Evolutionary conservation across 75 land plant genomes (phyloP), one percentile per base, ranked within the genome.

Genomic region (Cupressus sempervirens): DNA sequence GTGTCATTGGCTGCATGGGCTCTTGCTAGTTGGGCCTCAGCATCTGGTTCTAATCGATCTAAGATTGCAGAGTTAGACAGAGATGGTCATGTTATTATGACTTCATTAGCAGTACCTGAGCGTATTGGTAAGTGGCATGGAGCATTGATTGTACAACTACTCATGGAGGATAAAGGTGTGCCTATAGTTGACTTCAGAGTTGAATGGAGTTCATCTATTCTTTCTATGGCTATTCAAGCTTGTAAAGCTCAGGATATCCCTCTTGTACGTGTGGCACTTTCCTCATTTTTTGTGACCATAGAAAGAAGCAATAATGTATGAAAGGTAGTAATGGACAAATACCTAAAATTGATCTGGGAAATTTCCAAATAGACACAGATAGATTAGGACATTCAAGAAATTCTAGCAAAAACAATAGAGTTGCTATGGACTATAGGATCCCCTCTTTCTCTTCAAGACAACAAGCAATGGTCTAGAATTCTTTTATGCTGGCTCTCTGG

Each of bases 1-100:
- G 98, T 98, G 14, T 97, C 99, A 45, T 92, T 98, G 88, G 99
- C 99, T 74, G 92, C 99, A 82, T 98, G 99, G 99, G 98, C 99
- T 29, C 84, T 98, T 52, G 99, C 99, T 72, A 98, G 93, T 75
- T 98, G 99, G 99, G 94, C 99, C 40, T 83, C 90, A 89, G 93
- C 97, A 82, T 98, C 99, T 36, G 88, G 89, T 45, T 86, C 85
- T 56, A 98, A 98, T 80, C 90, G 99, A 70, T 79, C 84, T 41
- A 93, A 86, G 76, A 98, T 98, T 84, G 90, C 93, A 84, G 94
- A 92, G 81, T 90, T 98, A 81, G 99, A 98, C 84, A 88, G 88
- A 82, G 96, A 98, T 92, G 99, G 99, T 14, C 76, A 90, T 76
- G 96, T 97, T 72, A 83, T 98, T 53, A 88, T 95, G 91, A 91